Percentiles rank a stretch among this genome's conserved stretches.
Conservation (phyloP, 345 rosid genomes). For the Reutealis trisperma region DNA sequence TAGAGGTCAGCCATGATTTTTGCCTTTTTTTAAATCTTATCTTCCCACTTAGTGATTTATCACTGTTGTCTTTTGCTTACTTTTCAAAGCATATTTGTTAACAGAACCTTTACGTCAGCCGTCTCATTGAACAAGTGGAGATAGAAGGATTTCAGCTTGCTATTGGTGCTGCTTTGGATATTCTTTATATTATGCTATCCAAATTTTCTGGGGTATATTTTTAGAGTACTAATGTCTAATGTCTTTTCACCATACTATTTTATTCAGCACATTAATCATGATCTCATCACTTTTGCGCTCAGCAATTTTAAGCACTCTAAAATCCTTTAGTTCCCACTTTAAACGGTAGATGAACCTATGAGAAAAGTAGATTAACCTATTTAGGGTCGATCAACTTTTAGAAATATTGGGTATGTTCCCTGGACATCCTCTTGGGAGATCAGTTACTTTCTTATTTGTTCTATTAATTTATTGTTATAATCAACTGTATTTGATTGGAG, state of each 20-base stretch:
- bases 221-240: not conserved
- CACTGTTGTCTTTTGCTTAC: conserved; percentile 9
- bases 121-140: conserved; percentile 61
- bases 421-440: not conserved
- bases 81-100: conserved; percentile 19
- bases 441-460: not conserved
- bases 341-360: not conserved
- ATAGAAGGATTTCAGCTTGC: conserved; percentile 85
- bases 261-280: too few species aligned
- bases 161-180: conserved; percentile 70
- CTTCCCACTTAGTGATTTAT: conserved; percentile 5
- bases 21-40: conserved; percentile 6
- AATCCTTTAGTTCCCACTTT: not conserved
- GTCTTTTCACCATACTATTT: not conserved
- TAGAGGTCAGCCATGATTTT: conserved; percentile 65
- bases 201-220: conserved; percentile 60
- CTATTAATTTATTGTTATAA: not conserved
- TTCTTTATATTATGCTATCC: conserved; percentile 56
- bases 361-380: not conserved
- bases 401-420: not conserved
- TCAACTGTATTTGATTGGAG: not conserved
- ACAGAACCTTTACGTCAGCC: conserved; percentile 72
- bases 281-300: not conserved
- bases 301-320: not conserved
- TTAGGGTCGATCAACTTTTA: not conserved